phyloP scores from a whole-genome alignment of 805 yeast species.

The Priceomyces fermenticarens region DNA sequence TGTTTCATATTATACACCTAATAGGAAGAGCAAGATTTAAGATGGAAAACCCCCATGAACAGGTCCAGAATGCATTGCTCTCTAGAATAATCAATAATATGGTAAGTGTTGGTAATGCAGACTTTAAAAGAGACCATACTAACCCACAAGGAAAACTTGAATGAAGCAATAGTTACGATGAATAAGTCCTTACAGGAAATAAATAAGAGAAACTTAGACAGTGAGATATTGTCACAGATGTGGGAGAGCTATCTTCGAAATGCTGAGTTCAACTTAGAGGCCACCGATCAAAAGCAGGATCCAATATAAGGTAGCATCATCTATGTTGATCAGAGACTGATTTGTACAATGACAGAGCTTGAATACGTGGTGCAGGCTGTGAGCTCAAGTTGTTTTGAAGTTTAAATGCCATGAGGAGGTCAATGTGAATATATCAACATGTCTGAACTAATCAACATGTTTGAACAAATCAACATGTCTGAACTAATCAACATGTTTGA shows the following conservation, averaged over 20 bases:
- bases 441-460: no score
- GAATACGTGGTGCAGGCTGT: no score
- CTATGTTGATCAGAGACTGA: no score
- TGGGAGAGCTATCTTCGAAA: conserved; percentile 76
- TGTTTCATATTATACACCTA: no score
- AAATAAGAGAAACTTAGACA: conserved; percentile 63
- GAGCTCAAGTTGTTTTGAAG: no score
- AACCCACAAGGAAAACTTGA: conserved; percentile 54
- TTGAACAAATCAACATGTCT: no score
- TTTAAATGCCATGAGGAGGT: no score
- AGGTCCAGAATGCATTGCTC: conserved; percentile 70
- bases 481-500: no score
- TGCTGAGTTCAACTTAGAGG: conserved; percentile 64
- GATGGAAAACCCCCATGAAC: conserved; percentile 88
- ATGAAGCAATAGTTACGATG: conserved; percentile 64
- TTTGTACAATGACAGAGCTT: no score
- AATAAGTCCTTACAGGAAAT: conserved; percentile 61
- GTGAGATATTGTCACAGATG: conserved; percentile 70
- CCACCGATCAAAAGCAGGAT: conserved; percentile 61
- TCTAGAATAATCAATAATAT: conserved; percentile 75
- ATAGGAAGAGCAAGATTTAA: no score
- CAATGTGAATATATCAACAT: no score
- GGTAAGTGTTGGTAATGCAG: conserved; percentile 41
- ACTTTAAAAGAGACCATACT: background rate
- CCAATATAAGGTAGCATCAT: conserved; percentile 30